Evolutionary conservation across 1,284 basidiomycete species (phyloP).

Genomic region (Sanghuangporus sanghuang): DNA sequence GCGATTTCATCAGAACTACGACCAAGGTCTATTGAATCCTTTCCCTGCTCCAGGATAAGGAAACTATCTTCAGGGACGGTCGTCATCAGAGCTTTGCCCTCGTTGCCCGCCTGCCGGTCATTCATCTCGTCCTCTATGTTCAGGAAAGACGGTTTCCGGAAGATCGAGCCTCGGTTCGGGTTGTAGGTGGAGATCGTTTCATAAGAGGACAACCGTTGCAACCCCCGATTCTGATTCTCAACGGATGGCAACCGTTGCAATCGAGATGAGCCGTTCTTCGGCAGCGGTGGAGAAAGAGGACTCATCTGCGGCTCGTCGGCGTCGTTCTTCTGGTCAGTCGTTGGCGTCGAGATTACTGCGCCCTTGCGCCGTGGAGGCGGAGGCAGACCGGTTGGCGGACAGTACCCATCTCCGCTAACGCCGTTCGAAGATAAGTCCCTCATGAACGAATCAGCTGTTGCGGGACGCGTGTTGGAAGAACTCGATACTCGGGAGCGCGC

Average conservation of each 20-base stretch:
- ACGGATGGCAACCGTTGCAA: conserved; percentile 34
- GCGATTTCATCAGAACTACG: conserved; percentile 29
- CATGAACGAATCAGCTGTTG: conserved; percentile 11
- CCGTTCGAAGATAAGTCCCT: neutral
- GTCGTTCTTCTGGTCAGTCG: neutral
- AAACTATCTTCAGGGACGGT: conserved; percentile 44
- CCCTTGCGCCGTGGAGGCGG: conserved; percentile 46
- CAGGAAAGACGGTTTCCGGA: conserved; percentile 66
- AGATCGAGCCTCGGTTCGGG: conserved; percentile 32
- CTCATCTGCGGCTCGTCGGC: conserved; percentile 3
- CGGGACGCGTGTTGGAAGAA: conserved; percentile 6
- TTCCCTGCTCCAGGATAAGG: conserved; percentile 50
- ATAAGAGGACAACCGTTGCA: conserved; percentile 8
- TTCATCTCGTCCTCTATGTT: conserved; percentile 50
- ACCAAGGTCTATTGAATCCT: conserved; percentile 59
- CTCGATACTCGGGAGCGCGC: neutral
- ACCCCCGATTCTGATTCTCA: neutral
- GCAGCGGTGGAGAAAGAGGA: conserved; percentile 19
- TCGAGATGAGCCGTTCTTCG: conserved; percentile 31
- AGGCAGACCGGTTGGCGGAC: conserved; percentile 51
- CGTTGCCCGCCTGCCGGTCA: conserved; percentile 15
- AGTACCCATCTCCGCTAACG: neutral
- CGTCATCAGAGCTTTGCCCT: conserved; percentile 12
- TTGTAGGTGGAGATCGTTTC: conserved; percentile 18
- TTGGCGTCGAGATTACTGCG: conserved; percentile 19